Percentiles rank a stretch among this genome's conserved stretches.
Conservation (phyloP, 441 rosid species). For the Pelargonium fulgidum region DNA sequence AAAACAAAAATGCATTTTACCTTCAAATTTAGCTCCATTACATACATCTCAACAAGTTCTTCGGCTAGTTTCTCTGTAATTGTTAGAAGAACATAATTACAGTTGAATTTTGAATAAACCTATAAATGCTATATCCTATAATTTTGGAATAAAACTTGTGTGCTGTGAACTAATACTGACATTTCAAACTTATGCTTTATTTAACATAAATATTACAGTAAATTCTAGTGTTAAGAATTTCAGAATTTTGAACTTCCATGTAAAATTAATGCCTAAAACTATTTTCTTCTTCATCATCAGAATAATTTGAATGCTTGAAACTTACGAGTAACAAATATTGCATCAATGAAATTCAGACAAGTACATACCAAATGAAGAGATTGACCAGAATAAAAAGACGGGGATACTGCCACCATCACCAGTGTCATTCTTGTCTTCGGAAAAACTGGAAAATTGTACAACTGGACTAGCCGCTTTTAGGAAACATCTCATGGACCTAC, state of each 20-base stretch:
- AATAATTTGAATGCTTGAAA: not conserved
- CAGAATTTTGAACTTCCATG: too few relatives aligned
- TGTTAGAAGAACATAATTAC: conserved; percentile 16
- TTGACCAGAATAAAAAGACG: conserved; percentile 53
- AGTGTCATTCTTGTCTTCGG: conserved; percentile 41
- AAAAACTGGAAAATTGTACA: conserved; percentile 48
- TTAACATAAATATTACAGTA: too few relatives aligned
- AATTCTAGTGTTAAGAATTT: too few relatives aligned
- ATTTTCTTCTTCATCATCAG: not conserved
- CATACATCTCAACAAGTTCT: conserved; percentile 69
- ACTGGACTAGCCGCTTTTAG: conserved; percentile 47
- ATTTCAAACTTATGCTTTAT: too few relatives aligned
- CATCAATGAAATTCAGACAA: conserved; percentile 11
- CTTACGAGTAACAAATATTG: not conserved
- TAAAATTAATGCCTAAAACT: not conserved
- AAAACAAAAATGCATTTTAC: conserved; percentile 24
- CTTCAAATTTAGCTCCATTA: conserved; percentile 62
- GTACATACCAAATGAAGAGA: conserved; percentile 54
- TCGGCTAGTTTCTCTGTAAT: conserved; percentile 60
- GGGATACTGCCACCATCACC: conserved; percentile 74
- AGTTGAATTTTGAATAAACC: conserved; percentile 1
- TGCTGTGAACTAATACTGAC: not conserved
- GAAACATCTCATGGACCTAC: conserved; percentile 61
- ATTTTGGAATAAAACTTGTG: not conserved
- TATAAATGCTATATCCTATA: not conserved